Evolutionary conservation across 208 protist genomes (phyloP).

Genomic region (Leishmania tarentolae): DNA sequence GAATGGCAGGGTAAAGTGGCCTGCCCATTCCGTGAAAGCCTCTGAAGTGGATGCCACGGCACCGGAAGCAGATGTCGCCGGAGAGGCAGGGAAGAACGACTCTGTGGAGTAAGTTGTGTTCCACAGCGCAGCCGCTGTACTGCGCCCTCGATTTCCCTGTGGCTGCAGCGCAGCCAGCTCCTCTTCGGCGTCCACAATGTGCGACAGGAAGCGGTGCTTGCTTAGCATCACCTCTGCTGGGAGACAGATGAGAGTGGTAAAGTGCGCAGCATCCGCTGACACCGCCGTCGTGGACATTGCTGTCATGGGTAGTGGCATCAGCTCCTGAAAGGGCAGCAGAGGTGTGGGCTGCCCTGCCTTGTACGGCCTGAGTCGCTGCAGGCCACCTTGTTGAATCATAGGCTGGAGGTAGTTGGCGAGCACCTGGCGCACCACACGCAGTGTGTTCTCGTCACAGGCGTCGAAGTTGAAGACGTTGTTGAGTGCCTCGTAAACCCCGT

Average conservation of each 20-base stretch:
- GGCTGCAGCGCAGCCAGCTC: background rate
- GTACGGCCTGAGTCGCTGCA: slow-evolving; percentile 50
- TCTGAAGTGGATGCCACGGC: slow-evolving; percentile 11
- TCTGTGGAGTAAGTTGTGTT: slow-evolving; percentile 25
- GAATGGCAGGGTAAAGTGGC: slow-evolving; percentile 55
- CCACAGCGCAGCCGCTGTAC: slow-evolving; percentile 23
- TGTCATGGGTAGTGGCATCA: slow-evolving; percentile 27
- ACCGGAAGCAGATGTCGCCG: background rate
- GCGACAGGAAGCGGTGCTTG: background rate
- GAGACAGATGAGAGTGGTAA: slow-evolving; percentile 10
- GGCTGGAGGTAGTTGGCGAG: slow-evolving; percentile 51
- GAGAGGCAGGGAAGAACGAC: slow-evolving; percentile 15
- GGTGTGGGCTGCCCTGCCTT: slow-evolving; percentile 38
- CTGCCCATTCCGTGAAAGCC: slow-evolving; percentile 71
- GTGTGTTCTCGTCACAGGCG: slow-evolving; percentile 70
- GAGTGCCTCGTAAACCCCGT: slow-evolving; percentile 78
- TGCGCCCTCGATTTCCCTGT: background rate
- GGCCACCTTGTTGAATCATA: slow-evolving; percentile 43
- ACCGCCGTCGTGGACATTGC: background rate
- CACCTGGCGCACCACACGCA: slow-evolving; percentile 68
- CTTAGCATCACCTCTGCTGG: slow-evolving; percentile 4
- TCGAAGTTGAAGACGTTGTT: slow-evolving; percentile 92
- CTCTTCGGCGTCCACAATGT: slow-evolving; percentile 7
- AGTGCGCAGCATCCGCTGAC: background rate
- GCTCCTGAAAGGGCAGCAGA: slow-evolving; percentile 32